Conservation (phyloP, 139 green algal species). For the Chlorella vulgaris region DNA sequence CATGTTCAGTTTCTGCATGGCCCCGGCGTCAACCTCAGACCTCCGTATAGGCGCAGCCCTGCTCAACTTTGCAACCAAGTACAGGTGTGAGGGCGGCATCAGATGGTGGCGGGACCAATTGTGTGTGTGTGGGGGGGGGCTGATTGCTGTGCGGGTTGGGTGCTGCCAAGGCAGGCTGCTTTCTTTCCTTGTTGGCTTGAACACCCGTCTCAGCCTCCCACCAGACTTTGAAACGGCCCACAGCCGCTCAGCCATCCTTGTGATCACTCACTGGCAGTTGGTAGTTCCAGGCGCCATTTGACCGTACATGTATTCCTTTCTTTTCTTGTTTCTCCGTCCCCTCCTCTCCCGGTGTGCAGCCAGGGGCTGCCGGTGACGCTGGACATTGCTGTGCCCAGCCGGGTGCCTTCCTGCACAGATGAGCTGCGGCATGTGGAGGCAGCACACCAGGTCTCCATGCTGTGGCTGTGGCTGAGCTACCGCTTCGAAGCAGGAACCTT, state of each 20-base stretch:
- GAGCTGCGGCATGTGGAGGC: constrained; percentile 54
- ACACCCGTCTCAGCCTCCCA: too few relatives aligned
- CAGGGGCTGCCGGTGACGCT: constrained; percentile 32
- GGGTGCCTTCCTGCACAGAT: constrained; percentile 29
- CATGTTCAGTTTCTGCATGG: constrained; percentile 53
- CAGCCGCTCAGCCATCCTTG: too few relatives aligned
- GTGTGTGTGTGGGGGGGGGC: too few relatives aligned
- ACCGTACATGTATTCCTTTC: too few relatives aligned
- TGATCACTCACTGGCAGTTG: too few relatives aligned
- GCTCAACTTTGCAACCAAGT: constrained; percentile 51
- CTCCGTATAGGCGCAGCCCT: constrained; percentile 33
- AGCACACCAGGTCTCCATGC: constrained; percentile 42
- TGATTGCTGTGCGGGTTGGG: too few relatives aligned
- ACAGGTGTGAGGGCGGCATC: too few relatives aligned
- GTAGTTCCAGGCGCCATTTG: too few relatives aligned
- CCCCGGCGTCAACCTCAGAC: constrained; percentile 48
- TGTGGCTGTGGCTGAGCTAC: constrained; percentile 55
- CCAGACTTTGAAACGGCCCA: too few relatives aligned
- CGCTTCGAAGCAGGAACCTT: constrained; percentile 45
- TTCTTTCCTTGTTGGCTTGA: too few relatives aligned
- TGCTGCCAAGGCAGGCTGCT: too few relatives aligned
- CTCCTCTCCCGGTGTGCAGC: background rate
- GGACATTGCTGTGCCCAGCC: constrained; percentile 19
- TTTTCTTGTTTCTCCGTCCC: background rate
- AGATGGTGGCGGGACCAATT: too few relatives aligned